Evolutionary conservation across 345 rosid genomes (phyloP).

Genomic region (Lepidium africanum): DNA sequence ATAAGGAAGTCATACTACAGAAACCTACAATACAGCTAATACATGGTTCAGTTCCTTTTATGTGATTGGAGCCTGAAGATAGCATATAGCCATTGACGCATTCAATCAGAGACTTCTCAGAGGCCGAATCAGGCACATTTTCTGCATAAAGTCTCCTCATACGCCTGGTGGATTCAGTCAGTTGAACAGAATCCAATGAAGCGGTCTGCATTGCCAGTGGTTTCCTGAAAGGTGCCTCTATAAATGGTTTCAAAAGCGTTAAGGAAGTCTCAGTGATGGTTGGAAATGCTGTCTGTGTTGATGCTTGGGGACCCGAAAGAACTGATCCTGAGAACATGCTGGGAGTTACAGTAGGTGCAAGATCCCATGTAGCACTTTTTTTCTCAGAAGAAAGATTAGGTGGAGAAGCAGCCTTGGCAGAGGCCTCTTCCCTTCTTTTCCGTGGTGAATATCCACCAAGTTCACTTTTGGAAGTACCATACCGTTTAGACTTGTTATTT

Average conservation of each 20-base stretch:
- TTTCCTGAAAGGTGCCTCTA: conserved; percentile 31
- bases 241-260: conserved; percentile 32
- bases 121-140: conserved; percentile 65
- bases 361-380: conserved; percentile 79
- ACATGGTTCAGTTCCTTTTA: conserved; percentile 70
- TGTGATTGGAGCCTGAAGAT: conserved; percentile 58
- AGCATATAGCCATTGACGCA: conserved; percentile 56
- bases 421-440: conserved; percentile 63
- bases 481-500: conserved; percentile 44
- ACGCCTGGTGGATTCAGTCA: conserved; percentile 79
- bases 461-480: conserved; percentile 51
- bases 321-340: conserved; percentile 26
- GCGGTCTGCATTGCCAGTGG: conserved; percentile 31
- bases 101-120: conserved; percentile 72
- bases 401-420: conserved; percentile 66
- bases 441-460: conserved; percentile 96
- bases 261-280: conserved; percentile 37
- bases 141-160: conserved; percentile 88
- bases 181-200: conserved; percentile 63
- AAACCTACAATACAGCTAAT: conserved; percentile 85
- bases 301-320: conserved; percentile 36
- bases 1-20: conserved; percentile 10
- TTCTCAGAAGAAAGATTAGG: conserved; percentile 57
- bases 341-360: conserved; percentile 40
- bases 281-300: conserved; percentile 36